These are phyloP conservation scores for Xylaria polymorpha DNA, from an alignment of 2,329 filamentous ascomycete species.

Conservation along the genomic window DNA sequence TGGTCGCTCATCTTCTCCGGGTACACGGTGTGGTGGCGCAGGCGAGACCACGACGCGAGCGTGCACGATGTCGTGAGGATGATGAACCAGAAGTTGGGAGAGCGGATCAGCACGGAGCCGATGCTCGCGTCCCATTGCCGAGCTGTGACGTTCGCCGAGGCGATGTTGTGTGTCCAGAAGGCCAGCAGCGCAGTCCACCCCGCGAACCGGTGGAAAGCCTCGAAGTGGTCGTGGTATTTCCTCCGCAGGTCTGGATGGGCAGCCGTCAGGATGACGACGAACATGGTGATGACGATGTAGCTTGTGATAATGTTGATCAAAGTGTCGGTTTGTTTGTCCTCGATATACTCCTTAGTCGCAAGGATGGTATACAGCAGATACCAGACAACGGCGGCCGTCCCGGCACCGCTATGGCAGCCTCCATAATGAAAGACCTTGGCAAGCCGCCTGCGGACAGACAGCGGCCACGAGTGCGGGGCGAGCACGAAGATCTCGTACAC, in stretches of 20 bases:
- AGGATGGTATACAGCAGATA: constrained; percentile 55
- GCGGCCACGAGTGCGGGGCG: constrained; percentile 58
- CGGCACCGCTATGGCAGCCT: constrained; percentile 64
- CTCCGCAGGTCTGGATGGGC: constrained; percentile 73
- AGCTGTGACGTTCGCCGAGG: constrained; percentile 64
- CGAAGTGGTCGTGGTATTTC: constrained; percentile 75
- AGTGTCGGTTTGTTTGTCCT: constrained; percentile 39
- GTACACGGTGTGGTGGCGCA: constrained; percentile 74
- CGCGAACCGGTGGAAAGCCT: constrained; percentile 76
- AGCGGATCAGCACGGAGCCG: constrained; percentile 54
- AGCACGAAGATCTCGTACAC: constrained; percentile 61
- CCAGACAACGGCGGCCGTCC: constrained; percentile 63
- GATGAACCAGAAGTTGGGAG: constrained; percentile 74
- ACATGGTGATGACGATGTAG: constrained; percentile 64
- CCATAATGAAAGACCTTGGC: constrained; percentile 67
- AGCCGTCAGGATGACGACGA: constrained; percentile 69
- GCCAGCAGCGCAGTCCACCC: constrained; percentile 71
- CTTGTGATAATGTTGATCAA: constrained; percentile 47
- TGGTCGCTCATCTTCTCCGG: constrained; percentile 77
- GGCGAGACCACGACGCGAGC: constrained; percentile 77
- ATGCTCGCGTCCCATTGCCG: constrained; percentile 47
- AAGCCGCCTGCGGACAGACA: constrained; percentile 60
- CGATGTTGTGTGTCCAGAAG: constrained; percentile 69
- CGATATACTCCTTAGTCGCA: constrained; percentile 46
- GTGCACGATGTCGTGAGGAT: constrained; percentile 72